phyloP scores from a whole-genome alignment of 305 asterid genomes.

The Stenogyne calaminthoides region DNA sequence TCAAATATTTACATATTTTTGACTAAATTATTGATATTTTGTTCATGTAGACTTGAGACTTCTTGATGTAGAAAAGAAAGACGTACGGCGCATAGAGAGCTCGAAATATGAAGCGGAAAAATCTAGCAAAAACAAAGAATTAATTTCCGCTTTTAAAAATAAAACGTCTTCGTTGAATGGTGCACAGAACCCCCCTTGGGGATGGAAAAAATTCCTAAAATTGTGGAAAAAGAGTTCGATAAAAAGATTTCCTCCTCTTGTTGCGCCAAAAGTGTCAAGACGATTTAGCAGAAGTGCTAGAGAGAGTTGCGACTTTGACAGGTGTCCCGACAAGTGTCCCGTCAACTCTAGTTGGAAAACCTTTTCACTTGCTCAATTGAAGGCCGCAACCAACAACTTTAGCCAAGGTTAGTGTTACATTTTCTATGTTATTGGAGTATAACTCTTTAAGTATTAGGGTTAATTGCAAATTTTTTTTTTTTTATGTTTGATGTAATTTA shows the following conservation, averaged over 20 bases:
- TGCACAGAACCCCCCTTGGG: neutral
- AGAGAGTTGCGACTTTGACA: constrained; percentile 29
- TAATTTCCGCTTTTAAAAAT: neutral
- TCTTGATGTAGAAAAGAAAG: neutral
- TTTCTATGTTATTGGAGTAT: neutral
- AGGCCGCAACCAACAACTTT: constrained; percentile 52
- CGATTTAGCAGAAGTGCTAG: constrained; percentile 36
- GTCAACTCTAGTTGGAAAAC: constrained; percentile 45
- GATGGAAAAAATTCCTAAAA: constrained; percentile 25
- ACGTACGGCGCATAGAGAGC: neutral
- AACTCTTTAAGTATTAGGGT: neutral
- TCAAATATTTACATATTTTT: neutral
- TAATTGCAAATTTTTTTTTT: too few species aligned
- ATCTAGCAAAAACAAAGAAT: neutral
- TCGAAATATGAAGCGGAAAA: neutral
- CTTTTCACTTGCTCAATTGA: constrained; percentile 44
- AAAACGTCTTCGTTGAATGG: neutral
- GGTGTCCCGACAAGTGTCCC: constrained; percentile 28
- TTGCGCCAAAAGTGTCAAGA: constrained; percentile 36
- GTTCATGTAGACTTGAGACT: constrained; percentile 20
- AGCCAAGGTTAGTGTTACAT: constrained; percentile 41
- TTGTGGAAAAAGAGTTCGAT: constrained; percentile 28
- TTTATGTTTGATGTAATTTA: too few species aligned
- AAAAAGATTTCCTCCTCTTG: constrained; percentile 29
- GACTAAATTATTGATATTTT: neutral